A percentile compares a stretch with the other conserved stretches of the same genome.
Conservation (phyloP, 331 rosid genomes). For the Cydonia oblonga region DNA sequence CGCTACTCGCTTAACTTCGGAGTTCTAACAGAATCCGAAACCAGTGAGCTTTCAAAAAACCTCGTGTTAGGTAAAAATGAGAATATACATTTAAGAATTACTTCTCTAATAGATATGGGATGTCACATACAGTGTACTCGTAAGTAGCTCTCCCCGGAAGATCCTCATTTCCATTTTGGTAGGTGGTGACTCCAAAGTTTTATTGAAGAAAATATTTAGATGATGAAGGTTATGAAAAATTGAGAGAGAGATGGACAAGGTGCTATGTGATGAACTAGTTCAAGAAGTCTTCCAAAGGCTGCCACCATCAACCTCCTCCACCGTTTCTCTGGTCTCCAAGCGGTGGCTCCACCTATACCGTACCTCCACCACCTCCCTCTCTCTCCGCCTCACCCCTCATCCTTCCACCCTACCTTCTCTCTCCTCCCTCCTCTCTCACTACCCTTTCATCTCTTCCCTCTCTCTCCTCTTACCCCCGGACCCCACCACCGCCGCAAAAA, state of each 20-base stretch:
- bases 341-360: conserved; percentile 85
- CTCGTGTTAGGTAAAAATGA: no score
- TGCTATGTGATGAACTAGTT: conserved; percentile 62
- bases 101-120: no score
- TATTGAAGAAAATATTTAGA: background rate
- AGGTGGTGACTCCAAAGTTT: background rate
- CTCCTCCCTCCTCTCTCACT: conserved; percentile 42
- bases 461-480: conserved; percentile 32
- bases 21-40: no score
- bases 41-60: no score
- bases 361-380: conserved; percentile 49
- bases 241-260: conserved; percentile 33
- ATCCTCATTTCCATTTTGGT: background rate
- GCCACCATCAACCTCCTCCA: conserved; percentile 38
- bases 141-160: background rate
- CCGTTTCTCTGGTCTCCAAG: conserved; percentile 61
- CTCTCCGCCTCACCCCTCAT: conserved; percentile 39
- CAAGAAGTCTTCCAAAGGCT: conserved; percentile 63
- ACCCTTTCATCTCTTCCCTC: conserved; percentile 57
- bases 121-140: no score
- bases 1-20: no score
- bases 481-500: background rate
- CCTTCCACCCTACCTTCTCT: conserved; percentile 29
- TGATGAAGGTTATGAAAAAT: background rate
- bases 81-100: no score